Conservation (phyloP, 129 eudicot species). For the Heracleum sosnowskyi region DNA sequence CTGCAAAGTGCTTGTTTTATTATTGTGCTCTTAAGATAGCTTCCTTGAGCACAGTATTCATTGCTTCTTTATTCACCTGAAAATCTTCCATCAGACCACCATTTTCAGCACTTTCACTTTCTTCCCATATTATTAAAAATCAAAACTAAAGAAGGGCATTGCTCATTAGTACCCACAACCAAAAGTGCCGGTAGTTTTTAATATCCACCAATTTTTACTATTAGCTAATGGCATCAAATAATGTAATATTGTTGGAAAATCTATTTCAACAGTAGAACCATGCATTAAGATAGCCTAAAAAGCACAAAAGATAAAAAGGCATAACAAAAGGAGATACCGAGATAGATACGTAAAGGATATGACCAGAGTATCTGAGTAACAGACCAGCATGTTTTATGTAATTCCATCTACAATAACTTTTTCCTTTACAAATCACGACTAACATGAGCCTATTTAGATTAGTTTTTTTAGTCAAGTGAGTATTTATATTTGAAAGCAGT, state of each 20-base stretch:
- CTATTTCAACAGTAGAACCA: neutral
- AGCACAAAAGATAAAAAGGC: neutral
- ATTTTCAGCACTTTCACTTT: neutral
- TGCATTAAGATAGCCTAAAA: neutral
- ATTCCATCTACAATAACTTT: constrained; percentile 4
- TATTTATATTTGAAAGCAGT: neutral
- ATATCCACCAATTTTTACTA: neutral
- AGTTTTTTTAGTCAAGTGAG: neutral
- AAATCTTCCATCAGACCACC: neutral
- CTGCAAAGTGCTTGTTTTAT: too few relatives aligned
- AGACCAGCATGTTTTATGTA: constrained; percentile 13
- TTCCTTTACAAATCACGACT: neutral
- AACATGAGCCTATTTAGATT: neutral
- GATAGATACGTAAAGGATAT: neutral
- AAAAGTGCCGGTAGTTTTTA: neutral
- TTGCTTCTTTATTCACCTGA: too few relatives aligned
- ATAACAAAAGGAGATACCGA: neutral
- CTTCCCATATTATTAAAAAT: neutral
- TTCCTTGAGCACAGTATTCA: too few relatives aligned
- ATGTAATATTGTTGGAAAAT: neutral
- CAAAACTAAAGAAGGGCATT: neutral
- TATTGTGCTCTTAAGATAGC: too few relatives aligned
- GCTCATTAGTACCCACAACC: neutral
- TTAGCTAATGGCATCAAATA: neutral
- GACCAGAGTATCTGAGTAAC: too few relatives aligned